phyloP scores from a whole-genome alignment of 2,329 filamentous ascomycete species.

The Hypoxylon sp. region DNA sequence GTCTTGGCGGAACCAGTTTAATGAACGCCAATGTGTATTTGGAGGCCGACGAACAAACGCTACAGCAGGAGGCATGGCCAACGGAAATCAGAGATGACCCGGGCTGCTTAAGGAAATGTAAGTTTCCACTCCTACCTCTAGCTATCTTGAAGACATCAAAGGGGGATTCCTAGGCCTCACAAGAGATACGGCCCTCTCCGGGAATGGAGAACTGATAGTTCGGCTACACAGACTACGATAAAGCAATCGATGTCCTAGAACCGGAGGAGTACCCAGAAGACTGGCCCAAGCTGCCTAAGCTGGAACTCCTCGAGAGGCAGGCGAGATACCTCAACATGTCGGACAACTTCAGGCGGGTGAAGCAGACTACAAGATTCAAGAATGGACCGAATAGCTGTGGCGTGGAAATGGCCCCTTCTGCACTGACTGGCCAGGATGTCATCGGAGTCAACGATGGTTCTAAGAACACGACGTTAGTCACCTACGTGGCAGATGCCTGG shows the following conservation, averaged over 20 bases:
- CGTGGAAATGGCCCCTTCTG: conserved; percentile 68
- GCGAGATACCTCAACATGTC: conserved; percentile 59
- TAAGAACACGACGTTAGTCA: conserved; percentile 71
- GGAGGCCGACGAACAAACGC: conserved; percentile 62
- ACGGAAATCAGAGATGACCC: conserved; percentile 58
- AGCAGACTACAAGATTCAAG: conserved; percentile 69
- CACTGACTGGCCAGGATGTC: conserved; percentile 67
- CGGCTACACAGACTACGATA: conserved; percentile 60
- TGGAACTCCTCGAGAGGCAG: conserved; percentile 64
- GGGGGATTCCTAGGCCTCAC: not conserved
- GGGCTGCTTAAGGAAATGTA: conserved; percentile 57
- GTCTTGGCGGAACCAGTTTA: conserved; percentile 70
- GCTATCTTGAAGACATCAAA: not conserved
- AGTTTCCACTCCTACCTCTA: conserved; percentile 39
- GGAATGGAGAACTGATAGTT: conserved; percentile 5
- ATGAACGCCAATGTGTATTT: conserved; percentile 74
- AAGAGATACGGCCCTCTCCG: not conserved
- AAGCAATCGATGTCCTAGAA: conserved; percentile 63
- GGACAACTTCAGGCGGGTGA: conserved; percentile 62
- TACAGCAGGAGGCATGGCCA: conserved; percentile 66
- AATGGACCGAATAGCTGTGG: conserved; percentile 69
- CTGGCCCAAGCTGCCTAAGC: conserved; percentile 65
- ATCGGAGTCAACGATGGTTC: conserved; percentile 74
- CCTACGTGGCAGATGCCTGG: conserved; percentile 74
- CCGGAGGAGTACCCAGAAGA: conserved; percentile 65